phyloP scores from a whole-genome alignment of 2,329 filamentous ascomycete species.

The Alternaria incomplexa region DNA sequence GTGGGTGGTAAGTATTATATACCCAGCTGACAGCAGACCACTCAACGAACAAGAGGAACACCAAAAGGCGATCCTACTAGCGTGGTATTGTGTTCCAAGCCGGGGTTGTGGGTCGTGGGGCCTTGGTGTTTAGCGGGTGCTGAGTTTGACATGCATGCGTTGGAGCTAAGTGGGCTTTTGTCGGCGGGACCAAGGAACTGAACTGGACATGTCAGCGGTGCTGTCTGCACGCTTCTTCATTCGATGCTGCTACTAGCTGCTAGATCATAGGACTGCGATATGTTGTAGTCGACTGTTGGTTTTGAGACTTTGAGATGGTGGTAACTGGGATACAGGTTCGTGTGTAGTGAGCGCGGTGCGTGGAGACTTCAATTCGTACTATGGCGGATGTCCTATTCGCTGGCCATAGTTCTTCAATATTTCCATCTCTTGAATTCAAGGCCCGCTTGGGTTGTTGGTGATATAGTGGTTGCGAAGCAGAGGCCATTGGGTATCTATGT shows the following conservation, averaged over 20 bases:
- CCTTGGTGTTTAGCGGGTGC: background rate
- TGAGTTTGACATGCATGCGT: background rate
- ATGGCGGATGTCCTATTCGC: background rate
- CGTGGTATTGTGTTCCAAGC: background rate
- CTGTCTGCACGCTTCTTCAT: background rate
- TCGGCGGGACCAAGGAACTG: background rate
- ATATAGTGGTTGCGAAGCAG: background rate
- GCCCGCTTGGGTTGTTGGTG: background rate
- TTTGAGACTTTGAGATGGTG: background rate
- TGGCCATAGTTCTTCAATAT: rapidly evolving
- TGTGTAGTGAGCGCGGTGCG: background rate
- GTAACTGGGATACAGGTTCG: background rate
- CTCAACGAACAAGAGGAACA: no score
- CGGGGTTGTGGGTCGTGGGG: background rate
- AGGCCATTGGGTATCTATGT: background rate
- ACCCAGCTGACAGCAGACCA: rapidly evolving
- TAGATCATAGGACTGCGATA: background rate
- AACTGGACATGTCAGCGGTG: background rate
- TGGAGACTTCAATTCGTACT: background rate
- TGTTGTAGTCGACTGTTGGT: background rate
- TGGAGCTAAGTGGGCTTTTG: background rate
- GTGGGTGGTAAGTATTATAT: rapidly evolving
- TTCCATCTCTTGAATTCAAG: rapidly evolving
- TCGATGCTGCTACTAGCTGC: background rate
- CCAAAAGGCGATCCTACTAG: no score